Conservation (phyloP, 176 grass and related monocot species). For the Ensete ventricosum region DNA sequence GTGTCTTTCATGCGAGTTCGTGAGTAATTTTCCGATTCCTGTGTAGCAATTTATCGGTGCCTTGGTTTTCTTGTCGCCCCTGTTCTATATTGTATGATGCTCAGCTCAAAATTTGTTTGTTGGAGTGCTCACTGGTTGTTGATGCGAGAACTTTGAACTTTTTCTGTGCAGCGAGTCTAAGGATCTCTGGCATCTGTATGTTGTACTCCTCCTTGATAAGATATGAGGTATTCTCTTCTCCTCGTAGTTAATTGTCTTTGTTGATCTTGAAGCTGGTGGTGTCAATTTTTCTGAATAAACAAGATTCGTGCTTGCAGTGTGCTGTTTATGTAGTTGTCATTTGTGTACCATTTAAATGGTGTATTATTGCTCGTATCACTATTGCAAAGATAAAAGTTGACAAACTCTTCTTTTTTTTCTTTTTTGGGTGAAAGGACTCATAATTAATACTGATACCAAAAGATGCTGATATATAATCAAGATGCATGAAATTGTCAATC, state of each 20-base stretch:
- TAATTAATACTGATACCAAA: no score
- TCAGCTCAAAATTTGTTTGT: neutral
- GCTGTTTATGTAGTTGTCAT: neutral
- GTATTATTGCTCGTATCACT: neutral
- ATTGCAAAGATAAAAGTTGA: neutral
- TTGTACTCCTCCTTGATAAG: neutral
- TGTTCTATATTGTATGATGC: neutral
- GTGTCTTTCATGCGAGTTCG: neutral
- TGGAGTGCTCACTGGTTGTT: neutral
- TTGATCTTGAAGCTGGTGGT: neutral
- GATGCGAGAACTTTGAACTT: neutral
- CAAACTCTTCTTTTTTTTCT: neutral
- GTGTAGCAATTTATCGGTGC: neutral
- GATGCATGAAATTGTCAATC: neutral
- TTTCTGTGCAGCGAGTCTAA: neutral
- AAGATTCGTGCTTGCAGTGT: neutral
- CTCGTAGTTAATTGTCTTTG: neutral
- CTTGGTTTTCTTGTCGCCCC: neutral
- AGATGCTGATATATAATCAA: neutral
- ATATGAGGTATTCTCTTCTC: conserved; percentile 1
- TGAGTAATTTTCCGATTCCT: neutral
- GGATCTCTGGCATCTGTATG: neutral
- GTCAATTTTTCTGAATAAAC: neutral
- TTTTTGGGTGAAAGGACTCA: neutral
- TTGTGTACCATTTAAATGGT: neutral